Evolutionary conservation across 2,329 filamentous ascomycete species (phyloP), one percentile per base, ranked within the genome.

Genomic region (Ascochyta viciae-villosae): DNA sequence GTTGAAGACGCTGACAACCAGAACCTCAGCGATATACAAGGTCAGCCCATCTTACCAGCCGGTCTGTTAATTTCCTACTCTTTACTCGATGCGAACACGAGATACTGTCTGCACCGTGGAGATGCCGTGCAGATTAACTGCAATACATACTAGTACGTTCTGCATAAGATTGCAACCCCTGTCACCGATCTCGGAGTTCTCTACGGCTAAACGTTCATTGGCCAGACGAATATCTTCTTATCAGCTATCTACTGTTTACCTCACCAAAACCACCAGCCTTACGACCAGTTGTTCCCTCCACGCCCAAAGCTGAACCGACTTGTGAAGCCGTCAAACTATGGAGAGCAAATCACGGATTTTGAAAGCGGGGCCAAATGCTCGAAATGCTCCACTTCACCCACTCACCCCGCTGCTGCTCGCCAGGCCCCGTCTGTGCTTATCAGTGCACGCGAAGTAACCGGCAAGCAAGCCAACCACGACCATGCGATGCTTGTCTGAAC

Each of bases 241-340:
- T 67, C 66, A 61, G 50, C 45, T 44, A 52, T 58, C 52, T 57
- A n/a, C 13, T 26, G 53, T 54, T 68, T 68, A 68, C 64, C 65
- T 67, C 63, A 68, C 62, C 55, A 45, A 60, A 54, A 54, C 9
- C 35, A 54, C 8, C 37, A 51, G 46, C 42, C 37, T 47, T 43
- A 46, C 40, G 35, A 37, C 41, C 12, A 16, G 16, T 35, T 10
- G 22, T 13, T 34, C 6, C 47, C 55, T 67, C 60, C 63, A 66
- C 61, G 60, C 64, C 58, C 53, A 63, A 59, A 50, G 42, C 38
- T 43, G 47, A 49, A 41, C 22, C 9, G 13, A 7, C 31, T 31
- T 38, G 8, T 7, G n/a, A 31, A 45, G 31, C 46, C 31, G 51
- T 31, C 13, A 10, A 31, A 31, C 4, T 6, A 31, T 4, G 12